Evolutionary conservation across 129 eudicot species (phyloP), one percentile per base, ranked within the genome.

Genomic region (Glebionis coronaria): DNA sequence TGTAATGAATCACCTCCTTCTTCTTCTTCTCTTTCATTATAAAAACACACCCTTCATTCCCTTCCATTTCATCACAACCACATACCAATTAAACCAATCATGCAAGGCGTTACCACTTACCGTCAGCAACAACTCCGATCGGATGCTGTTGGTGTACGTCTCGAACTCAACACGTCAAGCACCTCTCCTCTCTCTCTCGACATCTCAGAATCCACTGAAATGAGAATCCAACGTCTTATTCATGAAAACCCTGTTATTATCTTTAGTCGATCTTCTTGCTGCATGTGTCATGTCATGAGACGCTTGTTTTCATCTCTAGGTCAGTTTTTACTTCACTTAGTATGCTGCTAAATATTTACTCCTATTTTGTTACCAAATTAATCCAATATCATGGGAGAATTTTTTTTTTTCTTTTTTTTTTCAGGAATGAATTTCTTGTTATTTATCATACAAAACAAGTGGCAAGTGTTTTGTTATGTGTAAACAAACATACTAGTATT

Each of bases 241-340:
- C 21, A 82, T 1, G 98, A 92, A 76, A 92, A 88, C 35, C 90
- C 96, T 8, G 87, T 84, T 23, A 73, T 92, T 51, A 92, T 92
- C 59, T 92, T 92, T 76, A 88, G 90, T 72, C 87, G 95, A 1
- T 29, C 95, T 2, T 63, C 86, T 9, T 92, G 98, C 31, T 92
- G 96, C 91, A 88, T 92, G 98, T 92, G 96, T 81, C 95, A 92
- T 80, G 98, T 92, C 84, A 92, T 92, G 98, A 82, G 75, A 69
- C 75, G 81, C 12, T 80, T 92, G 56, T 76, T 92, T 13, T 79
- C 88, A 12, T 68, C 87, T 28, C 56, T 88, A 2, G 40, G 40
- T 35, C 40, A 35, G 40, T 35, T 35, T 2, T 35, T 31, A 31
- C 38, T 31, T 31, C 4, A 31, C 5, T 31, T 31, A 31, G 38